Percentiles rank a stretch among this genome's conserved stretches.
phyloP scores from a whole-genome alignment of 495 filamentous ascomycete genomes.

The Xylaria scruposa region DNA sequence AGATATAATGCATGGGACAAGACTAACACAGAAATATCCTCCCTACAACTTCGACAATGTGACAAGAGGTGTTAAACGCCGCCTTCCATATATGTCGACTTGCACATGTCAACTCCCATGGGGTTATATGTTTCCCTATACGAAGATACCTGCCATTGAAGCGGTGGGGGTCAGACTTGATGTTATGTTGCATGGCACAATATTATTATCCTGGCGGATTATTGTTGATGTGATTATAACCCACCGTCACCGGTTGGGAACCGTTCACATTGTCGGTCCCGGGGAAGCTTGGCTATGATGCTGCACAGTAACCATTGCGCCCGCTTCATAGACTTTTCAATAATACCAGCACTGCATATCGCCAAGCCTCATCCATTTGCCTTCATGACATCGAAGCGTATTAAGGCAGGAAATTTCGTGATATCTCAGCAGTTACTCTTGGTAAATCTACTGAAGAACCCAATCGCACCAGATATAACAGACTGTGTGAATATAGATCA shows the following conservation, averaged over 20 bases:
- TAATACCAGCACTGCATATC: background rate
- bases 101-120: background rate
- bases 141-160: background rate
- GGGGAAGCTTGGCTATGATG: background rate
- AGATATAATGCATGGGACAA: background rate
- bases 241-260: background rate
- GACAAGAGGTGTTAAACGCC: background rate
- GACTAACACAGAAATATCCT: background rate
- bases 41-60: background rate
- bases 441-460: background rate
- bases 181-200: background rate
- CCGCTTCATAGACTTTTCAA: background rate
- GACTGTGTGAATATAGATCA: background rate
- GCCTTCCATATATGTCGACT: background rate
- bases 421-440: background rate
- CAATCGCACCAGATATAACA: background rate
- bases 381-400: background rate
- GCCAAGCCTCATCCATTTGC: background rate
- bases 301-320: background rate
- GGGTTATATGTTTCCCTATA: background rate
- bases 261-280: background rate
- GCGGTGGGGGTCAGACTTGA: background rate
- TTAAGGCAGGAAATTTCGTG: background rate
- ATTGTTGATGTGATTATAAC: background rate
- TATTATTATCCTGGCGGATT: background rate